Evolutionary conservation across 2,329 filamentous ascomycete species (phyloP), one percentile per base, ranked within the genome.

Genomic region (Kalmusia sp.): DNA sequence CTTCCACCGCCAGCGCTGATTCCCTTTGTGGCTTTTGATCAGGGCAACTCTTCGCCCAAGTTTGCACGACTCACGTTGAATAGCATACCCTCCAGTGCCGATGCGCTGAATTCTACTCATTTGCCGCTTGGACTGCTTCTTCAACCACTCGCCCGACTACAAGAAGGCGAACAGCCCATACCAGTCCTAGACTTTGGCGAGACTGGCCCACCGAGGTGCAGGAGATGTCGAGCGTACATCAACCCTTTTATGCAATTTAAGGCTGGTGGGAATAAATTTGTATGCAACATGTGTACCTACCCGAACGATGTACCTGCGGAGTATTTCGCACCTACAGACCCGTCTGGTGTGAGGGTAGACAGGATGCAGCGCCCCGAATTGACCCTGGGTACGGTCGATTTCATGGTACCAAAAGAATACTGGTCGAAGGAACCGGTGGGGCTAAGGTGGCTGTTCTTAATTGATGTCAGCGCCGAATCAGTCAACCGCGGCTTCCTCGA

Each of bases 191-290:
- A 99, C 76, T 99, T 98, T 81, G 95, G 95, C 43, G 92, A 97
- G 35, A 79, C 80, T 33, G 95, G 95, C 0, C 95, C 95, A 34
- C 95, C 95, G 19, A 86, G 95, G 73, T 99, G 95, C 76, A 87
- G 91, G 66, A 84, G 95, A 77, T 99, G 95, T 79, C 85, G 95
- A 70, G 90, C 93, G 12, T 99, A 99, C 77, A 96, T 99, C 78
- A 99, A 99, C 70, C 95, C 95, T 1, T 99, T 99, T 73, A 98
- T 99, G 95, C 90, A 93, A 70, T 99, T 99, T 82, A 86, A 90
- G 54, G 89, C 90, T 14, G 93, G 93, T 31, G 95, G 95, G 52
- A 96, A 93, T 78, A 96, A 96, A 73, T 96, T 96, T 72, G 92
- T 96, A 47, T 99, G 95, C 80, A 99, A 99, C 71, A 91, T 99